Evolutionary conservation across 495 filamentous ascomycete genomes (phyloP), one percentile per base, ranked within the genome.

Genomic region (Sordaria brevicollis): DNA sequence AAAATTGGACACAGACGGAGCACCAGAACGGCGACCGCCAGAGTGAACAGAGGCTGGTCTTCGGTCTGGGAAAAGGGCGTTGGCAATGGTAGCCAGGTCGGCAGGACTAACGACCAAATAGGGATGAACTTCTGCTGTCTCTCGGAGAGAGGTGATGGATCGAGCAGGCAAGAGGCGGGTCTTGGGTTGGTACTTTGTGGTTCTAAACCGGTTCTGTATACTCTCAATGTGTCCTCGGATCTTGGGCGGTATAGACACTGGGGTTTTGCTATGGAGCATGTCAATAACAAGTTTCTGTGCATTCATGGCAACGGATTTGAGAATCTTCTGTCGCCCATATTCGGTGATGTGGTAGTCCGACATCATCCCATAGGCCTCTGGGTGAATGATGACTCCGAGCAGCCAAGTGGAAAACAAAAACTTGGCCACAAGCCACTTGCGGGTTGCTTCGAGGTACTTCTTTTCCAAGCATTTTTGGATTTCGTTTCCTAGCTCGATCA

Each of bases 371-470:
- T 93, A 90, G 34, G 87, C 89, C 87, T 99, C 95, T 3, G 95
- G 95, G 75, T 94, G 91, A 65, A 92, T 91, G 72, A 99, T 86
- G 65, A 92, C 91, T 72, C 91, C 90, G 43, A 91, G 86, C 36
- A 99, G 83, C 80, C 92, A 97, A 54, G 89, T 90, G 35, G 92
- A 90, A 76, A 97, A 97, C 73, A 96, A 90, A 90, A 94, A 99
- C 76, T 93, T 93, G 66, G 89, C 88, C 72, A 96, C 89, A 69
- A 97, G 84, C 81, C 93, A 94, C 74, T 87, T 87, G 70, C 90
- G 84, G 41, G 92, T 92, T 69, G 86, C 87, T 69, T 89, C 87
- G 72, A 91, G 89, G 68, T 83, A 87, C 71, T 91, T 90, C 67
- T 85, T 86, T 72, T 92, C 88, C 70, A 98, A 80, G 76, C 92